Base-by-base conservation (phyloP, 2,329 filamentous ascomycete genomes). In the Septoria petroselini region DNA sequence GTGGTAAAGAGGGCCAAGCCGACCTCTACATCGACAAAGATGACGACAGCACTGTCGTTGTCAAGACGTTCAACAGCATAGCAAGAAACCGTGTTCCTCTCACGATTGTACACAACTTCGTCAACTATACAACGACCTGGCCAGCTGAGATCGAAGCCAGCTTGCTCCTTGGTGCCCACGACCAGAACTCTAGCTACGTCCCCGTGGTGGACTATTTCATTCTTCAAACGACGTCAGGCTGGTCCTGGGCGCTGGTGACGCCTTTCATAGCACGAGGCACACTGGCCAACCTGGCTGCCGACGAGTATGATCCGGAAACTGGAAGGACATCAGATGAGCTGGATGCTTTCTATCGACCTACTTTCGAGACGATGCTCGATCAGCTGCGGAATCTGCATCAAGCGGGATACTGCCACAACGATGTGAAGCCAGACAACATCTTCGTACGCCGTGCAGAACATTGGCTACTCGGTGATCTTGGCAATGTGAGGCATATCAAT, bases 361-460 rank as follows among this genome's bases (percentile, higher is more conserved):
- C 57, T 2, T 65, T 71, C 35, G 46, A 64, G 21, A 19, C 48
- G 7, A 47, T 69, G 3, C 62, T 70, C 7, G 9, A 19, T 0
- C 56, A 47, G 7, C 50, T 70, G 4, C 43, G 56, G 9, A 31
- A 11, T 1, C 54, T 71, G 3, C 68, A 71, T 41, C 23, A 23
- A 5, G 52, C 52, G 9, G 65, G 65, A 11, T 65, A 62, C 33
- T 70, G 68, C 52, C 68, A 71, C 46, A 65, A 71, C 53, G 68
- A 71, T 34, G 52, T 70, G 37, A 70, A 70, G 49, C 62, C 63
- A 0, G 54, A 55, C 41, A 70, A 70, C 34, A 59, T 71, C 27
- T 67, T 68, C 25, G 46, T 66, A 6, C 31, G 53, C 39, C 52
- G 58, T 7, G 27, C 52, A 4, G 41, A 49, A 2, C 46, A 61